These are phyloP conservation scores for Peniophora sp. DNA, from an alignment of 1,284 basidiomycete genomes.

Conservation along the genomic window DNA sequence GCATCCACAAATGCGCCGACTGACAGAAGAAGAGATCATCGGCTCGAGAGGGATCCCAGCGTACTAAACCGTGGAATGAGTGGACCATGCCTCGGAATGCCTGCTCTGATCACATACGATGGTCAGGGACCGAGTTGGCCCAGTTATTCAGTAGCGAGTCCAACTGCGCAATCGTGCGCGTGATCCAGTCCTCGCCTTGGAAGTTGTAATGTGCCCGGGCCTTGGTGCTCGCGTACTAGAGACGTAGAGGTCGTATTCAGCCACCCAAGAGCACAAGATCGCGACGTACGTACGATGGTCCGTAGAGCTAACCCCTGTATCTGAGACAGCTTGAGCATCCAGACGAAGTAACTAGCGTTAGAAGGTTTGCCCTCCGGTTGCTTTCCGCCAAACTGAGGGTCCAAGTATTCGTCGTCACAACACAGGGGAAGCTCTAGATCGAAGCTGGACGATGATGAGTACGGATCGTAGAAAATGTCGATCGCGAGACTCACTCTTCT, in stretches of 20 bases:
- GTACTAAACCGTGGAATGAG: slow-evolving; percentile 20
- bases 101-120: slow-evolving; percentile 18
- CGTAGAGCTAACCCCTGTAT: slow-evolving; percentile 57
- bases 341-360: slow-evolving; percentile 47
- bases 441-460: slow-evolving; percentile 28
- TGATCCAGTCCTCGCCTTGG: slow-evolving; percentile 25
- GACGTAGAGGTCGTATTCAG: not conserved
- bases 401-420: slow-evolving; percentile 71
- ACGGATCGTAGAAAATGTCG: not conserved
- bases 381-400: slow-evolving; percentile 34
- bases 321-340: slow-evolving; percentile 49
- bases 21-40: slow-evolving; percentile 42
- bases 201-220: slow-evolving; percentile 25
- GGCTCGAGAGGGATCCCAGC: slow-evolving; percentile 45
- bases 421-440: slow-evolving; percentile 62
- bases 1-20: slow-evolving; percentile 43
- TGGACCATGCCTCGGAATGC: not conserved
- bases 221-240: slow-evolving; percentile 39
- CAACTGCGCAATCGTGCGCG: slow-evolving; percentile 38
- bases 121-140: slow-evolving; percentile 38
- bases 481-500: slow-evolving; percentile 41
- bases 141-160: slow-evolving; percentile 44
- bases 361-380: slow-evolving; percentile 49
- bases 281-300: slow-evolving; percentile 39
- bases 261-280: not conserved